Evolutionary conservation across 257 asterid genomes (phyloP), one percentile per base, ranked within the genome.

Genomic region (Agastache rugosa): DNA sequence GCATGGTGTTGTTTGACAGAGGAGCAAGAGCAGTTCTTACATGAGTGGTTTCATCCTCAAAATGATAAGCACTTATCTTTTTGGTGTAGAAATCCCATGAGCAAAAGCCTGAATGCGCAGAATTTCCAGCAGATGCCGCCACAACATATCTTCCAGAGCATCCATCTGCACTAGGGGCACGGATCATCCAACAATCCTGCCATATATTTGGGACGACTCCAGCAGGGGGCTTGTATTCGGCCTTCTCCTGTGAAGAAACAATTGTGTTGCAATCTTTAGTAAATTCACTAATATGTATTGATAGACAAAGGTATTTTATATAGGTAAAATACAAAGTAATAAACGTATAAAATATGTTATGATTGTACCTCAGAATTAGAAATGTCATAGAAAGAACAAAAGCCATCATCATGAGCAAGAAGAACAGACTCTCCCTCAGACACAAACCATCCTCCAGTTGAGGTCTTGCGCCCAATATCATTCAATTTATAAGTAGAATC

Each of bases 381-480:
- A 67, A 92, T 83, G 66, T 92, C 98, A 25, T 90, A 83, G 81
- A 85, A 90, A 41, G 96, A 86, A 76, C 98, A 92, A 6, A 90
- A 87, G 37, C 98, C 91, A 78, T 92, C 98, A 74, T 83, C 88
- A 61, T 92, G 98, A 69, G 91, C 90, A 48, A 92, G 94, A 73
- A 92, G 89, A 51, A 83, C 93, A 17, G 93, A 84, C 78, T 92
- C 97, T 78, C 97, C 98, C 80, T 89, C 96, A 0, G 97, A 90
- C 44, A 92, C 97, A 79, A 92, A 90, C 98, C 98, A 92, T 59
- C 98, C 98, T 77, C 90, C 91, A 4, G 96, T 90, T 35, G 97
- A 81, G 59, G 91, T 78, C 77, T 89, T 90, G 61, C 79, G 41
- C 39, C 98, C 94, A 37, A 92, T 90, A 56, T 83, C 90, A 68